Evolutionary conservation across 495 filamentous ascomycete species (phyloP), one percentile per base, ranked within the genome.

Genomic region (Apiosordaria backusii): DNA sequence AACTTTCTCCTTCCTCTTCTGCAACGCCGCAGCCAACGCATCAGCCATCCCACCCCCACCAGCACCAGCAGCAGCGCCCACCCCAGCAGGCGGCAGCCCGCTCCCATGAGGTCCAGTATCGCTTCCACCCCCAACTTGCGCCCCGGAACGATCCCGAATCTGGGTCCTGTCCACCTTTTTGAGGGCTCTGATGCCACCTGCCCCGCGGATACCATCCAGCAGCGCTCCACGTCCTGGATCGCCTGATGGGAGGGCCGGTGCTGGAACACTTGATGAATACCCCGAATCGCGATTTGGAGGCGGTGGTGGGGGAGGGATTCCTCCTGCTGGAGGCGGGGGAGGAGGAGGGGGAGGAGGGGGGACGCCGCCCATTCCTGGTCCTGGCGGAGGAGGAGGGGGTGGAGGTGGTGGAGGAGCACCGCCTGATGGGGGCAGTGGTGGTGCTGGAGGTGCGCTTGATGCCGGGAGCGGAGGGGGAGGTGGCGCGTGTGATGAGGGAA

Each of bases 1-100:
- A 73, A 96, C 93, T 82, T 93, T 94, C 79, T 90, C 85, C 80
- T 96, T 96, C 79, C 93, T 81, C 79, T 91, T 86, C 67, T 86
- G 85, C 66, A 94, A 78, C 57, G 89, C 91, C 63, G 86, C 87
- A 65, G 91, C 90, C 65, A 97, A 79, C 61, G 92, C 92, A 77
- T 89, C 90, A 25, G 91, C 91, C 84, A 97, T 83, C 65, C 86
- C 90, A 27, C 84, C 86, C 15, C 76, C 82, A 2, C 73, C 82
- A 35, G 73, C 82, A 40, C 74, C 77, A 27, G 85, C 80, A 65
- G 73, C 75, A 18, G 81, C 78, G 25, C 84, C 80, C 65, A 84
- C 79, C 4, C 78, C 80, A 0, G 77, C 73, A 4, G 80, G 78
- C 57, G 80, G 86, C 65, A 85, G 76, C 58, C 81, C 85, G 66